Conservation (phyloP, 2,329 filamentous ascomycete genomes). For the Epichloe aotearoae region DNA sequence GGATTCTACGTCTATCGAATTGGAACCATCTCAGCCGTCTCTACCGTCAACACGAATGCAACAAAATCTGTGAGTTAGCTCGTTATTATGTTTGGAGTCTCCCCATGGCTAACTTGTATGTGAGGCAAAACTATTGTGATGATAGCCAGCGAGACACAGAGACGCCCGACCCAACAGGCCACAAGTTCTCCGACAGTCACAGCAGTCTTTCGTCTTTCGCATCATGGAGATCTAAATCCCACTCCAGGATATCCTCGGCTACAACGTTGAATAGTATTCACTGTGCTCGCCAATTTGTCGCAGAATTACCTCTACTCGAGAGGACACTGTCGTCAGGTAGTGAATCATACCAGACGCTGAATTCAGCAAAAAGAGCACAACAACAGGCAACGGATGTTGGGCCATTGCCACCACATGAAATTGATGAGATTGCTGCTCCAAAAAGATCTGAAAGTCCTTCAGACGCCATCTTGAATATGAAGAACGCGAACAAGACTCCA, state of each 20-base stretch:
- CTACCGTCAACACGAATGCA: background rate
- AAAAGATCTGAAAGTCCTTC: constrained; percentile 10
- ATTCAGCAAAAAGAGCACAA: constrained; percentile 1
- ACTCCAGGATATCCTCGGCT: constrained; percentile 41
- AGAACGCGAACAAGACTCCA: background rate
- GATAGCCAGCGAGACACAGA: constrained; percentile 1
- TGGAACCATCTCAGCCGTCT: constrained; percentile 2
- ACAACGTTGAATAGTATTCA: constrained; percentile 34
- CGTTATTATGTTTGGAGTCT: background rate
- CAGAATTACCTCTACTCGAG: constrained; percentile 26
- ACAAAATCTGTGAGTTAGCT: constrained; percentile 2
- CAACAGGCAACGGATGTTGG: background rate
- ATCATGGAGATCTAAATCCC: constrained; percentile 31
- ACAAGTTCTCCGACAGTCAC: constrained; percentile 32
- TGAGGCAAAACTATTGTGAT: constrained; percentile 4
- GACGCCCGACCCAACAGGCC: constrained; percentile 8
- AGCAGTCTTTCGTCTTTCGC: constrained; percentile 39
- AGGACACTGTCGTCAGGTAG: constrained; percentile 19
- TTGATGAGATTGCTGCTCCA: background rate
- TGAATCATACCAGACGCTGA: constrained; percentile 8
- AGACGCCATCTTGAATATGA: constrained; percentile 14
- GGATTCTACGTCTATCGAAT: constrained; percentile 12
- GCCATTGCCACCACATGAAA: background rate
- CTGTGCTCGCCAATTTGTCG: constrained; percentile 18
- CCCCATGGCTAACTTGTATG: background rate